phyloP scores from a whole-genome alignment of 768 basidiomycete species.

The Tricholoma bakamatsutake region DNA sequence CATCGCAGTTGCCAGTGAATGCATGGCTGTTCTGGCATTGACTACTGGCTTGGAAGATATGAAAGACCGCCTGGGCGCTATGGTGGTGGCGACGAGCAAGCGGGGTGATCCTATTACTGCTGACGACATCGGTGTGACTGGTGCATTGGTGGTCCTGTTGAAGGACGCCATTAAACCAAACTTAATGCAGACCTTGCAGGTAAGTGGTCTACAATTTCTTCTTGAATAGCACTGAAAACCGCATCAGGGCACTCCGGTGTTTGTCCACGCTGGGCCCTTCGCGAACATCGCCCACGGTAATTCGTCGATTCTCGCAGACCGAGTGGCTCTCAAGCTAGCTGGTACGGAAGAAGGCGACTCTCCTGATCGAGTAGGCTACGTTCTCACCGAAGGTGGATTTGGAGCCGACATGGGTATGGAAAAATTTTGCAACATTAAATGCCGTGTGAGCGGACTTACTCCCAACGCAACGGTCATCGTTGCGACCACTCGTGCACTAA shows the following conservation, averaged over 20 bases:
- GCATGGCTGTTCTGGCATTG: conserved; percentile 96
- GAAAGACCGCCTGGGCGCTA: conserved; percentile 86
- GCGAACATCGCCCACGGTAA: conserved; percentile 99
- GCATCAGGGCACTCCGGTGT: conserved; percentile 83
- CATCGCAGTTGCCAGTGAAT: conserved; percentile 95
- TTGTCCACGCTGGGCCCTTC: conserved; percentile 98
- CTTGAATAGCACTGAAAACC: not conserved
- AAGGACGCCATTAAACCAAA: conserved; percentile 99
- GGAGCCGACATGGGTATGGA: conserved; percentile 99
- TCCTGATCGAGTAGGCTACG: conserved; percentile 80
- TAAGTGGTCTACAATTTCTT: conserved; percentile 16
- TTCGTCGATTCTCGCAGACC: conserved; percentile 97
- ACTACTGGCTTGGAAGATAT: conserved; percentile 86
- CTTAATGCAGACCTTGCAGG: conserved; percentile 95
- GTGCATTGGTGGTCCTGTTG: conserved; percentile 93
- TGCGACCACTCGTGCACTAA: conserved; percentile 93
- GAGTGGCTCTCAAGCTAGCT: conserved; percentile 93
- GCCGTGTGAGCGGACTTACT: conserved; percentile 84
- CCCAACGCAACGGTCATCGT: conserved; percentile 96
- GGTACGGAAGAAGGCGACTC: conserved; percentile 91
- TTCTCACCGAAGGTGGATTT: conserved; percentile 97
- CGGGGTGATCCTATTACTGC: conserved; percentile 89
- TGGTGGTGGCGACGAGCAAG: conserved; percentile 96
- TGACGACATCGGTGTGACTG: conserved; percentile 93
- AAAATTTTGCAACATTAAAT: conserved; percentile 99